These are phyloP conservation scores for Boletus sensibilis DNA, from an alignment of 768 basidiomycete genomes.

Conservation along the genomic window DNA sequence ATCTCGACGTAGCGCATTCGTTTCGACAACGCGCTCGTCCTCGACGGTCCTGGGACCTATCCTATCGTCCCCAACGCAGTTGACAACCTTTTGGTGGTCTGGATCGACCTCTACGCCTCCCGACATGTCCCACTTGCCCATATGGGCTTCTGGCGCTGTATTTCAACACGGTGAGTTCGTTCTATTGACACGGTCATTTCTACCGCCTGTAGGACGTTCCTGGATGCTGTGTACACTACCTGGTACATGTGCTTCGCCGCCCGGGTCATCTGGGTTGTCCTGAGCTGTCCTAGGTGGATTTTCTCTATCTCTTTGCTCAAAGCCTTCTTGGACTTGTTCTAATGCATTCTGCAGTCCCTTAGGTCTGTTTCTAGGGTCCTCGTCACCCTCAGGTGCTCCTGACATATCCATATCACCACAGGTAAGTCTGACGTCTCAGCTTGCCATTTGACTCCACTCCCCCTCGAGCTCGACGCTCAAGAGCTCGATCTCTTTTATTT, in stretches of 20 bases:
- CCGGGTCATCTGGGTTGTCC: not conserved
- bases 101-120: not conserved
- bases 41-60: too few species aligned
- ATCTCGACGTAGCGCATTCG: not conserved
- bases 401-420: too few species aligned
- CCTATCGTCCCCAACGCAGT: too few species aligned
- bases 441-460: too few species aligned
- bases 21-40: not conserved
- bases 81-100: too few species aligned
- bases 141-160: not conserved
- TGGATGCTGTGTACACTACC: not conserved
- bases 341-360: too few species aligned
- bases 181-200: not conserved
- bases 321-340: too few species aligned
- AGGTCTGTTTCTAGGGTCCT: too few species aligned
- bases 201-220: not conserved
- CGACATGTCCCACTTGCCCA: not conserved
- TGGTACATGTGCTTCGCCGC: not conserved
- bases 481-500: too few species aligned
- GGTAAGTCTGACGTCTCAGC: too few species aligned
- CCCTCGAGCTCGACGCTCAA: too few species aligned
- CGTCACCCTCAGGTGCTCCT: too few species aligned
- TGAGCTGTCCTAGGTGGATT: not conserved
- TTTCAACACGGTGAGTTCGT: not conserved
- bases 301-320: not conserved